These are phyloP conservation scores for Mycena maculata DNA, from an alignment of 768 basidiomycete species.

Conservation along the genomic window DNA sequence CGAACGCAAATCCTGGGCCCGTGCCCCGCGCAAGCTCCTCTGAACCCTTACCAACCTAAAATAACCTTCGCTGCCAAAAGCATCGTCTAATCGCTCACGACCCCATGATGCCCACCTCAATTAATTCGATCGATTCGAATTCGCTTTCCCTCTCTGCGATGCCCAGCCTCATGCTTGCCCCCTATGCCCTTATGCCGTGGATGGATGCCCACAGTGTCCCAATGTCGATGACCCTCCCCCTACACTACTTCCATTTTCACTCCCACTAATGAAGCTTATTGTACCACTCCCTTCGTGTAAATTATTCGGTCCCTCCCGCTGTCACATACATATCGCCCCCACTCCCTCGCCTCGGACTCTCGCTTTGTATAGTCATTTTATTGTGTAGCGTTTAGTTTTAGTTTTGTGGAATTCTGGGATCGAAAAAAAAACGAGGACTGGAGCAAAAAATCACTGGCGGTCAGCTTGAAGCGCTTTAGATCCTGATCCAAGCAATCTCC, in stretches of 20 bases:
- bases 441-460: no score
- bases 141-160: background rate
- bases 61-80: conserved; percentile 14
- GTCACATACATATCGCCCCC: no score
- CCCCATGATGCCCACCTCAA: background rate
- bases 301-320: no score
- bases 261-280: no score
- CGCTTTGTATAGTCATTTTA: no score
- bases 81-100: conserved; percentile 9
- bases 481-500: no score
- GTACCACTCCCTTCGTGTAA: no score
- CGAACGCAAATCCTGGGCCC: conserved; percentile 37
- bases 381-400: no score
- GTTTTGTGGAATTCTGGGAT: no score
- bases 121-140: conserved; percentile 34
- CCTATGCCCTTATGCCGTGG: conserved; percentile 6
- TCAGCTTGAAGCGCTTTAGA: no score
- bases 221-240: background rate
- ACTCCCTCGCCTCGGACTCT: no score
- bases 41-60: background rate
- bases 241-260: background rate
- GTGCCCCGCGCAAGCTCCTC: conserved; percentile 9
- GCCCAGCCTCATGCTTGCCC: background rate
- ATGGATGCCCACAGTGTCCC: conserved; percentile 15
- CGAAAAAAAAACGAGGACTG: no score